Percentiles rank a stretch among this genome's conserved stretches.
phyloP scores from a whole-genome alignment of 225 moss, liverwort and hornwort genomes.

The Asterella californica region DNA sequence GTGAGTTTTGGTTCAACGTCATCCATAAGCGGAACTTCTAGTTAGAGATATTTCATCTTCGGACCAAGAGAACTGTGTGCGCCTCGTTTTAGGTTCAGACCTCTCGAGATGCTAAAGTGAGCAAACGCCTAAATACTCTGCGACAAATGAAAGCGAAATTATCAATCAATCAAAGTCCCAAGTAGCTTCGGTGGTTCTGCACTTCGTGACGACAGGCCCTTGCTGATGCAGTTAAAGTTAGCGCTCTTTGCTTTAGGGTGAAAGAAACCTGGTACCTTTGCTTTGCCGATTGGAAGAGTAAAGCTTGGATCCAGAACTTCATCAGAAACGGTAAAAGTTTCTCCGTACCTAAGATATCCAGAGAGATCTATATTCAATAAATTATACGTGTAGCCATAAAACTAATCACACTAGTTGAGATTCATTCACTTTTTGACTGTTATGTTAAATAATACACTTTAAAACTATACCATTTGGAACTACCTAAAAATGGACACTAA shows the following conservation, averaged over 20 bases:
- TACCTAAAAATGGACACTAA: no score
- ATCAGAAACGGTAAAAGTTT: conserved; percentile 71
- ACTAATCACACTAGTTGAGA: no score
- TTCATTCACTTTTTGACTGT: no score
- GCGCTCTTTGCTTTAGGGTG: not conserved
- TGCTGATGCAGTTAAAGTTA: not conserved
- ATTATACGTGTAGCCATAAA: no score
- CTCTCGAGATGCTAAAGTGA: no score
- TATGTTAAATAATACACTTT: no score
- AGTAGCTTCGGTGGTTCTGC: not conserved
- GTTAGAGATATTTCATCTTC: not conserved
- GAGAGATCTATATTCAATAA: not conserved
- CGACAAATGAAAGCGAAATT: no score
- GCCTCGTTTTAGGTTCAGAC: no score
- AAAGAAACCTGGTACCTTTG: conserved; percentile 49
- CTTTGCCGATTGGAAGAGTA: conserved; percentile 93
- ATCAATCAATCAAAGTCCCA: no score
- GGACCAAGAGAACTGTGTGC: not conserved
- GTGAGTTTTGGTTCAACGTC: not conserved
- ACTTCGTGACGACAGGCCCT: not conserved
- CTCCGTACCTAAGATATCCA: conserved; percentile 64
- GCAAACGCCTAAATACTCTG: no score
- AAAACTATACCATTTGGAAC: no score
- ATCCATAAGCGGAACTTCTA: not conserved
- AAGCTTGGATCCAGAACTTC: conserved; percentile 91